Percentiles rank a stretch among this genome's conserved stretches.
phyloP scores from a whole-genome alignment of 805 yeast genomes.

The Cyberlindnera misumaiensis region DNA sequence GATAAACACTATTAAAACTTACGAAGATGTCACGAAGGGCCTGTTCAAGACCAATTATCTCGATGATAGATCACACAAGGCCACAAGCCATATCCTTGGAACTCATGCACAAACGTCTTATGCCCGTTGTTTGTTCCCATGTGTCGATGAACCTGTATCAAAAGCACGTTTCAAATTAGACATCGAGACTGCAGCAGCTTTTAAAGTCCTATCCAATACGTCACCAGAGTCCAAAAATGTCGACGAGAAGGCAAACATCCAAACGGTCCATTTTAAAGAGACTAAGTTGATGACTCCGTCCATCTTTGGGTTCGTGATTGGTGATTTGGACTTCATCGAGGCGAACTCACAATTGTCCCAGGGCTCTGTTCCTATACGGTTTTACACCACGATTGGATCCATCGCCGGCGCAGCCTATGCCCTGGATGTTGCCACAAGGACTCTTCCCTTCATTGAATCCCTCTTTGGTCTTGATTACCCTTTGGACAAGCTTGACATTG shows the following conservation, averaged over 20 bases:
- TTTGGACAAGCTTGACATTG: conserved; percentile 56
- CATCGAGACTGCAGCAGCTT: conserved; percentile 37
- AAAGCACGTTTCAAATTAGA: conserved; percentile 47
- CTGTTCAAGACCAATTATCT: conserved; percentile 61
- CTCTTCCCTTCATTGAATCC: conserved; percentile 41
- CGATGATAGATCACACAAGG: conserved; percentile 40
- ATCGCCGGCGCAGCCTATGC: conserved; percentile 41
- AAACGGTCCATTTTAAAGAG: conserved; percentile 37
- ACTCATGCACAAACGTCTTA: conserved; percentile 70
- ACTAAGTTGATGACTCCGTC: conserved; percentile 60
- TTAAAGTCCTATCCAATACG: conserved; percentile 47
- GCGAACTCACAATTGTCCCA: conserved; percentile 24
- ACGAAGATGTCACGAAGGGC: conserved; percentile 53
- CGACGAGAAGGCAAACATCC: conserved; percentile 19
- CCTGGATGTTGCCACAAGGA: conserved; percentile 37
- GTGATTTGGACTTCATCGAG: conserved; percentile 54
- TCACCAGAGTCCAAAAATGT: conserved; percentile 25
- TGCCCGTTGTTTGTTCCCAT: conserved; percentile 59
- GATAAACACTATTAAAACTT: conserved; percentile 27
- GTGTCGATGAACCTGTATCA: conserved; percentile 55
- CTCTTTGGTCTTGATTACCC: conserved; percentile 46
- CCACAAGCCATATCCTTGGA: conserved; percentile 49
- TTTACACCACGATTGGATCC: conserved; percentile 52
- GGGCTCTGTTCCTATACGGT: conserved; percentile 37
- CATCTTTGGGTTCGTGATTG: conserved; percentile 60